Base-by-base conservation (phyloP, 306 rosid genomes). In the Cucurbita ficifolia region DNA sequence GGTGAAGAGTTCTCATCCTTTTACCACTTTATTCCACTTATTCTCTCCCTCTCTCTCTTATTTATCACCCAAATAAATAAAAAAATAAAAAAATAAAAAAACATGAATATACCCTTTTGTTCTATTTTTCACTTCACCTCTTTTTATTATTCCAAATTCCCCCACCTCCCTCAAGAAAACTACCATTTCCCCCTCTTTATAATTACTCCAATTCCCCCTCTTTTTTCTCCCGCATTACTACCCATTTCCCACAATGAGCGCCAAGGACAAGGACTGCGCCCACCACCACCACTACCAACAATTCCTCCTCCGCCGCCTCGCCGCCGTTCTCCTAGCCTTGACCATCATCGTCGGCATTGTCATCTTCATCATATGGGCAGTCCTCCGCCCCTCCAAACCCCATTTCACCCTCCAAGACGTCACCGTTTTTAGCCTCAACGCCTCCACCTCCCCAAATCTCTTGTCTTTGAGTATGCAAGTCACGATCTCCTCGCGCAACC, bases 381-480 rank as follows among this genome's bases (percentile, higher is more conserved):
- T 89, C 33, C 85, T 92, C 5, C 68, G 74, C 9, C 98, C 98
- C 1, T 22, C 89, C 2, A 87, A 82, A 22, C 98, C 98, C 5
- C 61, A 39, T 2, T 88, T 92, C 79, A 21, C 60, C 21, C 88
- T 92, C 75, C 89, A 88, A 75, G 95, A 92, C 78, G 88, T 85
- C 76, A 88, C 95, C 56, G 74, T 92, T 60, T 86, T 75, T 79
- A 40, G 50, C 77, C 87, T 92, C 80, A 86, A 87, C 79, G 54
- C 84, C 60, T 76, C 92, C 2, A 24, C 82, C 60, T 11, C 63
- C 18, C 70, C 56, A 0, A 79, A 82, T 86, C 78, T 87, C 13
- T 56, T 92, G 71, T 67, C 82, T 33, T 16, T 82, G 78, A 56
- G 61, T 48, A 74, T 89, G 79, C 96, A 89, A 62, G 73, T 82